Conservation (phyloP, 2,329 filamentous ascomycete species). For the Rugonectria rugulosa region DNA sequence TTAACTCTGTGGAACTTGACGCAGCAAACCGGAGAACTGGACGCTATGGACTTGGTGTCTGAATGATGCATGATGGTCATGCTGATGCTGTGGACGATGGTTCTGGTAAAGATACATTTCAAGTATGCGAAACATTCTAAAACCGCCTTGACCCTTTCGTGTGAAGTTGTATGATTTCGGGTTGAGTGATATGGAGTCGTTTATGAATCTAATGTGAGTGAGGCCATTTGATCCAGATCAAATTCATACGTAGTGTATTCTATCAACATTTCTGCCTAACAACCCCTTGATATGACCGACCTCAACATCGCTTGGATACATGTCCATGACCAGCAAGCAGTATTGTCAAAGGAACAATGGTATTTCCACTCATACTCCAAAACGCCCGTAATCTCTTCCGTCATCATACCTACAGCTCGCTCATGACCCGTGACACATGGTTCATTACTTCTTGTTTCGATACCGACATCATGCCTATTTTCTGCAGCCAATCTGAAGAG, state of each 20-base stretch:
- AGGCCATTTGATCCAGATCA: no score
- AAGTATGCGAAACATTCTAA: slow-evolving; percentile 16
- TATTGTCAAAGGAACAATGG: no score
- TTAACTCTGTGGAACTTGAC: slow-evolving; percentile 15
- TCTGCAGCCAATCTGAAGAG: neutral
- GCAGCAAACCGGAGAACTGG: slow-evolving; percentile 18
- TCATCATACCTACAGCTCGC: slow-evolving; percentile 4
- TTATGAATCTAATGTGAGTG: neutral
- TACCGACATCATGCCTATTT: slow-evolving; percentile 24
- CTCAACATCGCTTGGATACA: no score
- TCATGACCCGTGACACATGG: slow-evolving; percentile 15
- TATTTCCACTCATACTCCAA: slow-evolving; percentile 20
- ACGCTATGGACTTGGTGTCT: slow-evolving; percentile 6
- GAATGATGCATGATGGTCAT: slow-evolving; percentile 4
- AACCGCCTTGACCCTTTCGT: neutral
- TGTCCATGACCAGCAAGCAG: no score
- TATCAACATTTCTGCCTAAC: no score
- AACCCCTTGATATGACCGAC: neutral
- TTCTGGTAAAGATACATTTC: slow-evolving; percentile 12
- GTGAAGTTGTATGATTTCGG: neutral
- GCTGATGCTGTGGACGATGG: slow-evolving; percentile 16
- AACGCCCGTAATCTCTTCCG: slow-evolving; percentile 4
- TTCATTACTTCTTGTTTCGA: slow-evolving; percentile 22
- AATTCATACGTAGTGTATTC: no score
- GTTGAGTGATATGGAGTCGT: no score